phyloP scores from a whole-genome alignment of 257 asterid species.

The Solanum dulcamara region DNA sequence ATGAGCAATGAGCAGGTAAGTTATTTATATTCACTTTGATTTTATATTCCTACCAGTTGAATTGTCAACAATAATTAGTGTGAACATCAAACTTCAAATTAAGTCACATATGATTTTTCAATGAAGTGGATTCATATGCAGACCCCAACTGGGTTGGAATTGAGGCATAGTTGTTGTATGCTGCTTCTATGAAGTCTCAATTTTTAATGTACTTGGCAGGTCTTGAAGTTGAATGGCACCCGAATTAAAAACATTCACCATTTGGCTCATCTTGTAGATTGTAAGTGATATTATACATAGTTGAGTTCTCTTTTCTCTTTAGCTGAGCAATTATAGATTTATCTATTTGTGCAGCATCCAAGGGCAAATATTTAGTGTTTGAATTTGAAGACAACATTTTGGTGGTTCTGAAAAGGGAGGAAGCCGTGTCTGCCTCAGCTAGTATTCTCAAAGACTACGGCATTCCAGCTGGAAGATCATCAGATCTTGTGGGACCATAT shows the following conservation, averaged over 20 bases:
- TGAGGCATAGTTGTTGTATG: neutral
- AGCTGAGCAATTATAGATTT: neutral
- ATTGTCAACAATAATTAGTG: neutral
- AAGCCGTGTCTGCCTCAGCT: conserved; percentile 54
- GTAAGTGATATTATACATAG: conserved; percentile 31
- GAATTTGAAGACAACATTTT: conserved; percentile 80
- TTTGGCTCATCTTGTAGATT: conserved; percentile 79
- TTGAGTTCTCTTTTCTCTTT: neutral
- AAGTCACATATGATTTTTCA: neutral
- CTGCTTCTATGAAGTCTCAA: neutral
- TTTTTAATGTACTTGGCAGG: conserved; percentile 32
- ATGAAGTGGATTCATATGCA: neutral
- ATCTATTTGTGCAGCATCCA: conserved; percentile 24
- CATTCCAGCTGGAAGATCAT: conserved; percentile 78
- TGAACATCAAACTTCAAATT: neutral
- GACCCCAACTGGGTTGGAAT: neutral
- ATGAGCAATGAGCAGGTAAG: conserved; percentile 93
- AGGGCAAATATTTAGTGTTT: conserved; percentile 59
- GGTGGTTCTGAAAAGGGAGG: conserved; percentile 73
- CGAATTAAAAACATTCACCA: conserved; percentile 81
- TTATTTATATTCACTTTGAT: neutral
- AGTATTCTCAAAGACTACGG: conserved; percentile 76
- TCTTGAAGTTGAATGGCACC: conserved; percentile 73
- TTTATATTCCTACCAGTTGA: neutral
- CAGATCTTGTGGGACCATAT: conserved; percentile 60